These are phyloP conservation scores for Microsporum audouinii DNA, from an alignment of 2,329 filamentous ascomycete genomes.

Conservation along the genomic window DNA sequence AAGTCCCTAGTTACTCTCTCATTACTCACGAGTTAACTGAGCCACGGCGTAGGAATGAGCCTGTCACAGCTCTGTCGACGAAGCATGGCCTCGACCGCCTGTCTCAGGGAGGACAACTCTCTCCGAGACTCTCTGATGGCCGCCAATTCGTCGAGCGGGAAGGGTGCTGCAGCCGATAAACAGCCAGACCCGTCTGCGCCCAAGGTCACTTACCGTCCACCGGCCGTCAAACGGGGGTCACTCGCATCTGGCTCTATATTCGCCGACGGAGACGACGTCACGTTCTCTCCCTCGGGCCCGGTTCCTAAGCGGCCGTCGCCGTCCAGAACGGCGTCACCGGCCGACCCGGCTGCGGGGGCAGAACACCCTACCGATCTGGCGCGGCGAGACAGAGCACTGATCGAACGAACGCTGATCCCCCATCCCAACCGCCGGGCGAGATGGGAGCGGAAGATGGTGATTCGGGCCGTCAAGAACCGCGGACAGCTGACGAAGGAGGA, in stretches of 20 bases:
- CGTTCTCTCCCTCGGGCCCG: slow-evolving; percentile 15
- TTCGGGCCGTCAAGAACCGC: slow-evolving; percentile 58
- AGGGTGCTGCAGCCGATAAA: not conserved
- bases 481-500: slow-evolving; percentile 56
- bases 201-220: slow-evolving; percentile 8
- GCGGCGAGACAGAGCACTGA: slow-evolving; percentile 40
- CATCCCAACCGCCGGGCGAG: slow-evolving; percentile 57
- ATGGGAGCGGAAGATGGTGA: slow-evolving; percentile 77
- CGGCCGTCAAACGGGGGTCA: slow-evolving; percentile 22
- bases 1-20: slow-evolving; percentile 8
- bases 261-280: slow-evolving; percentile 25
- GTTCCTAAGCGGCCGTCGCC: slow-evolving; percentile 12
- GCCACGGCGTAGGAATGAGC: slow-evolving; percentile 5
- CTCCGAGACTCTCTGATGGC: not conserved
- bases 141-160: not conserved
- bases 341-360: slow-evolving; percentile 9
- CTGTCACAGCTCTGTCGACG: slow-evolving; percentile 13
- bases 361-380: slow-evolving; percentile 18
- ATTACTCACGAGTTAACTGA: not conserved
- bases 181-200: not conserved
- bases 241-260: slow-evolving; percentile 33
- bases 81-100: slow-evolving; percentile 11
- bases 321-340: not conserved
- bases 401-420: slow-evolving; percentile 60
- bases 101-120: slow-evolving; percentile 3